Base-by-base conservation (phyloP, 2,329 filamentous ascomycete species). In the Zasmidium cellare region DNA sequence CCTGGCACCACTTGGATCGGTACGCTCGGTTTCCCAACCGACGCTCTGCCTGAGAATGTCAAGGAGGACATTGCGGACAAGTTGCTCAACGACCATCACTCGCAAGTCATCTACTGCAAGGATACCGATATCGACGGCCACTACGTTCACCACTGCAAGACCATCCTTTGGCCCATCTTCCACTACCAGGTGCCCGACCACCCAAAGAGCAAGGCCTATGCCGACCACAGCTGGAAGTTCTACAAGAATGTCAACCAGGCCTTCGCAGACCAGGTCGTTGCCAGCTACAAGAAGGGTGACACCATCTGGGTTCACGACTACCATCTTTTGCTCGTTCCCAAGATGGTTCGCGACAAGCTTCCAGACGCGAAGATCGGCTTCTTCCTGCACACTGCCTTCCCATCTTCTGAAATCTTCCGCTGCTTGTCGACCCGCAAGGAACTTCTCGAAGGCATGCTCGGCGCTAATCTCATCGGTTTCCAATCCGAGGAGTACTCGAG, bases 181-280 rank as follows among this genome's bases (percentile, higher is more conserved):
- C 92, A 97, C 76, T 97, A 97, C 74, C 92, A 97, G 75, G 96
- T 97, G 59, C 94, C 93, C 0, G 94, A 97, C 72, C 96, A 96
- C 71, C 93, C 93, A 23, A 96, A 96, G 81, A 97, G 92, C 84
- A 97, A 97, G 61, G 93, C 93, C 0, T 97, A 96, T 73, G 89
- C 96, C 74, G 93, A 97, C 67, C 92, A 97, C 75, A 97, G 92
- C 0, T 97, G 92, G 91, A 62, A 69, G 50, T 71, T 70, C 78
- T 97, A 97, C 69, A 89, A 92, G 71, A 91, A 90, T 54, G 84
- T 97, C 70, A 97, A 97, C 77, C 89, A 94, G 74, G 91, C 89
- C 2, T 97, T 97, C 75, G 93, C 93, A 28, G 90, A 97, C 72
- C 88, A 88, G 71, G 92, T 97, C 58, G 81, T 96, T 49, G 88